Evolutionary conservation across 176 grass and related monocot genomes (phyloP), one percentile per base, ranked within the genome.

Genomic region (Hsuehochloa calcarea): DNA sequence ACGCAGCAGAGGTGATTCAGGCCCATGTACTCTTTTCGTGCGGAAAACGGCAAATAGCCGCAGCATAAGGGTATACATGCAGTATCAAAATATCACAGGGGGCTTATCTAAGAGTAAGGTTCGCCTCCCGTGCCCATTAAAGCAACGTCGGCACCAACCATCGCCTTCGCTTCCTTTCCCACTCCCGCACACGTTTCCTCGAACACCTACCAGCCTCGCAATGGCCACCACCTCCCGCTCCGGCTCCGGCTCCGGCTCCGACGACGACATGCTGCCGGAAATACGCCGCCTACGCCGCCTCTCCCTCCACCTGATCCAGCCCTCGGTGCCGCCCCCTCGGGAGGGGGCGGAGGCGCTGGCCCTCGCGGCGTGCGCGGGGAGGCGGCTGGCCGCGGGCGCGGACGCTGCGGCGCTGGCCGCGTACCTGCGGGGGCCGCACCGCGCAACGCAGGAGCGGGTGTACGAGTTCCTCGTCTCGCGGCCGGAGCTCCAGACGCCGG

Each of bases 401-500:
- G 92, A 87, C 75, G 90, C 86, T 15, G 83, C 85, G 19, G 75
- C 77, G 71, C 89, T 98, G 19, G 70, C 83, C 16, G 84, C 87
- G 65, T 92, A 82, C 77, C 78, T 94, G 6, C 29, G 84, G 4
- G 89, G 96, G 6, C 59, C 87, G 22, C 91, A 99, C 77, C 59
- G 86, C 5, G 84, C 39, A 12, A 60, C 85, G 34, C 96, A 99
- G 90, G 55, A 29, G 34, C 73, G 86, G 19, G 78, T 96, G 43
- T 99, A 92, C 80, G 88, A 96, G 20, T 96, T 96, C 88, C 92
- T 92, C 81, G 55, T 50, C 8, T 84, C 83, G 43, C 86, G 96
- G 6, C 86, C 88, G 40, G 96, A 99, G 44, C 84, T 99, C 3
- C 93, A 93, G 83, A 99, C 96, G 43, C 96, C 96, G 38, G 96